phyloP scores from a whole-genome alignment of 495 filamentous ascomycete genomes.

The Wilcoxina mikolae region DNA sequence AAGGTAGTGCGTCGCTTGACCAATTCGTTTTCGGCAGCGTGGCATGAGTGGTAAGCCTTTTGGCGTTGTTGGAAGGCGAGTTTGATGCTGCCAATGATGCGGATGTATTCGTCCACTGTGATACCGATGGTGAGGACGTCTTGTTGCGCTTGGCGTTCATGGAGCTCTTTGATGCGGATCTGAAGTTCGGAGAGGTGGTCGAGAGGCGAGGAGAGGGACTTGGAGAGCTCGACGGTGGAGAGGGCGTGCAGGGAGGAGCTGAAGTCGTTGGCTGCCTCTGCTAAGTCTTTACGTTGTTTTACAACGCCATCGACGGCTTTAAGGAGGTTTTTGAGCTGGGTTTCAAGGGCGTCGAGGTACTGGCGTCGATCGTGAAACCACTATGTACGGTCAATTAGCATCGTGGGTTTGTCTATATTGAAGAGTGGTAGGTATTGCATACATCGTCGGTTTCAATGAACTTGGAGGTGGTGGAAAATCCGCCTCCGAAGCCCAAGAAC shows the following conservation, averaged over 20 bases:
- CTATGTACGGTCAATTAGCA: conserved; percentile 22
- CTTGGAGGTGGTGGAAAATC: conserved; percentile 36
- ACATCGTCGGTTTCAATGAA: conserved; percentile 98
- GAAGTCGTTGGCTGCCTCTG: conserved; percentile 87
- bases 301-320: conserved; percentile 91
- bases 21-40: conserved; percentile 71
- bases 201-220: conserved; percentile 64
- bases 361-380: conserved; percentile 96
- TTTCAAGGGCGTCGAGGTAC: conserved; percentile 89
- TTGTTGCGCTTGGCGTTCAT: conserved; percentile 92
- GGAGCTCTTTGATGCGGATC: conserved; percentile 81
- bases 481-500: conserved; percentile 63
- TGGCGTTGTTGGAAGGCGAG: conserved; percentile 82
- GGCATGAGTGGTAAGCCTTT: conserved; percentile 88
- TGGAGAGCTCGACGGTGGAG: conserved; percentile 40
- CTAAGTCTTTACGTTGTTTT: conserved; percentile 73
- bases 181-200: conserved; percentile 86
- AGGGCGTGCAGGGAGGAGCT: conserved; percentile 80
- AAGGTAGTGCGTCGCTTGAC: conserved; percentile 71
- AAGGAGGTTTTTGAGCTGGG: conserved; percentile 80
- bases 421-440: conserved; percentile 31
- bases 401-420: not conserved
- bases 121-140: conserved; percentile 93
- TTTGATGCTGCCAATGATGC: conserved; percentile 84
- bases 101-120: conserved; percentile 95